Evolutionary conservation across 176 grass and related monocot genomes (phyloP), one percentile per base, ranked within the genome.

Genomic region (Lolium multiflorum): DNA sequence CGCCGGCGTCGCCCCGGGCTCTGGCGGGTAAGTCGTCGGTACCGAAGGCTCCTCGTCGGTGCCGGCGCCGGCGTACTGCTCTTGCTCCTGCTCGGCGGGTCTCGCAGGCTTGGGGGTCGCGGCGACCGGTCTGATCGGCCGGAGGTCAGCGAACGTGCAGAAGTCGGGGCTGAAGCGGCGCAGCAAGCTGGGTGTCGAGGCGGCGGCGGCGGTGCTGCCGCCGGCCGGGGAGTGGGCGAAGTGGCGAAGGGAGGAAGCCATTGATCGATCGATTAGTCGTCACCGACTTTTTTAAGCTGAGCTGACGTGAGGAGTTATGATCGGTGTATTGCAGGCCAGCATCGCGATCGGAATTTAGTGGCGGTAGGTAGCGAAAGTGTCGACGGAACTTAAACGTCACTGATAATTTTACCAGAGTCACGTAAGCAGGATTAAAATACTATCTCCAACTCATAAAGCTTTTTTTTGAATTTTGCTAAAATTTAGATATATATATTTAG

Each of bases 71-170:
- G 5, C 26, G 2, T 49, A 3, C 92, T 73, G 37, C 61, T 90
- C 47, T 14, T 69, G 78, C 24, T 61, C 52, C 92, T 74, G 47
- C 71, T 90, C 76, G 28, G 13, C 16, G 20, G 57, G 26, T 26
- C 60, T 16, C 6, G 41, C 3, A 46, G 39, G 8, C 3, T 46
- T 71, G 15, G 17, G 0, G 7, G 10, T 4, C 0, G 68, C 5
- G 49, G 71, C 9, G 10, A 26, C 1, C 25, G 71, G 61, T 0
- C 79, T 78, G 64, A 22, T 16, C 22, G 80, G 75, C 6, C 84
- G 89, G 20, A 80, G 75, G 18, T 66, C 20, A 4, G 75, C 38
- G 48, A 91, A 79, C 81, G 75, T 16, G 81, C 85, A 91, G 75
- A 87, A 91, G 26, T 91, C 16, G 1, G 89, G 89, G 13, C 3